These are phyloP conservation scores for Phytophthora pseudosyringae DNA, from an alignment of 352 stramenopile genomes.

Conservation along the genomic window DNA sequence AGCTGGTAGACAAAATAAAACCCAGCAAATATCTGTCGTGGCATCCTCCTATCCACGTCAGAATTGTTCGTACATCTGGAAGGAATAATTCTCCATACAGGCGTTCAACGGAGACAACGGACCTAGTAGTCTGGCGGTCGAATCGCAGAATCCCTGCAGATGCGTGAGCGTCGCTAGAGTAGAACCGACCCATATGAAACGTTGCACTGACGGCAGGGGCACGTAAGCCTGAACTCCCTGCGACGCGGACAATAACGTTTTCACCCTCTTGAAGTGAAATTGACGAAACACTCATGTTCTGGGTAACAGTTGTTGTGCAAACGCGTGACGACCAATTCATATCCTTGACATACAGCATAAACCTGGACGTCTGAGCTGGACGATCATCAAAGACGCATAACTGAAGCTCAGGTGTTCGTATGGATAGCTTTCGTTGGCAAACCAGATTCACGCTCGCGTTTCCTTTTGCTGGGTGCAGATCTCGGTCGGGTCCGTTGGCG, in stretches of 20 bases:
- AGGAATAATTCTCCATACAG: constrained; percentile 52
- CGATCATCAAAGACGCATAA: constrained; percentile 42
- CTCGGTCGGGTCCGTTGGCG: constrained; percentile 23
- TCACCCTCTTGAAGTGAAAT: constrained; percentile 43
- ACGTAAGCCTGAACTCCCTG: constrained; percentile 46
- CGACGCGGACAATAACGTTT: constrained; percentile 41
- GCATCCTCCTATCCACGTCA: constrained; percentile 49
- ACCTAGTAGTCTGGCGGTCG: constrained; percentile 26
- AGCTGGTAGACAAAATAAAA: constrained; percentile 71
- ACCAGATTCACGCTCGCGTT: constrained; percentile 33
- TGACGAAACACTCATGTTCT: constrained; percentile 37
- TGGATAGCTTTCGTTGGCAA: constrained; percentile 40
- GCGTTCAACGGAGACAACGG: constrained; percentile 37
- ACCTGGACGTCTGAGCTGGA: constrained; percentile 17
- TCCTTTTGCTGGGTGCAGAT: constrained; percentile 38
- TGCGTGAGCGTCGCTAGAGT: constrained; percentile 29
- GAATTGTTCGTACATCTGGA: constrained; percentile 44
- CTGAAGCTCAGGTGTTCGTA: constrained; percentile 39
- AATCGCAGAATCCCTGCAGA: constrained; percentile 25
- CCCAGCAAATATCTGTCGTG: constrained; percentile 60
- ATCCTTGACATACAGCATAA: constrained; percentile 41
- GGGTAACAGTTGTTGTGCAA: constrained; percentile 44
- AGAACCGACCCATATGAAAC: constrained; percentile 52
- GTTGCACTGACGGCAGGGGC: constrained; percentile 50
- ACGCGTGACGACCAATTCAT: constrained; percentile 40